These are phyloP conservation scores for Barbatosphaeria neglecta DNA, from an alignment of 495 filamentous ascomycete species.

Conservation along the genomic window DNA sequence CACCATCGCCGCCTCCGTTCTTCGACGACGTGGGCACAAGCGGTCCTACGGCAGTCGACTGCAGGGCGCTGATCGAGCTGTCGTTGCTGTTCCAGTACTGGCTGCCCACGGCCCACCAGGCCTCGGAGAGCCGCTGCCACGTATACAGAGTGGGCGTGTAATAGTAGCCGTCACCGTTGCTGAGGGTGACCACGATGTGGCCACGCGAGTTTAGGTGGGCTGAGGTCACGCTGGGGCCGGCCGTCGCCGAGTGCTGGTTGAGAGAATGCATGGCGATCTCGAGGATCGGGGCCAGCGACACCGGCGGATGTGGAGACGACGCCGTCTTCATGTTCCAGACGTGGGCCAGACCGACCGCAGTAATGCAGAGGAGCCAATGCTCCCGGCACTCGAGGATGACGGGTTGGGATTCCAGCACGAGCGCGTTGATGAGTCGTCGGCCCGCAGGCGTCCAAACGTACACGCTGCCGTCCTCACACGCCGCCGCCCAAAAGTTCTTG, in stretches of 20 bases:
- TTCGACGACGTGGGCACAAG: constrained; percentile 19
- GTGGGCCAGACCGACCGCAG: constrained; percentile 77
- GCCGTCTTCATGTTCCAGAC: constrained; percentile 90
- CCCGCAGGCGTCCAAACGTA: constrained; percentile 95
- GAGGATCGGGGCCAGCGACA: constrained; percentile 80
- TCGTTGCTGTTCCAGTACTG: constrained; percentile 99
- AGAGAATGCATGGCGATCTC: constrained; percentile 62
- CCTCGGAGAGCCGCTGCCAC: constrained; percentile 91
- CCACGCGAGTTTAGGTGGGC: constrained; percentile 84
- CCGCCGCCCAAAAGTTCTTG: constrained; percentile 79
- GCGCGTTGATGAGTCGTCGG: constrained; percentile 66
- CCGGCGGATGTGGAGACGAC: constrained; percentile 73
- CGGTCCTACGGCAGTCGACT: constrained; percentile 52
- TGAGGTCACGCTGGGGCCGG: constrained; percentile 71
- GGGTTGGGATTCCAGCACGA: constrained; percentile 83
- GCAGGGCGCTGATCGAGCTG: constrained; percentile 64
- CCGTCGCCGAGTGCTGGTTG: constrained; percentile 56
- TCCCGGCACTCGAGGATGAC: constrained; percentile 86
- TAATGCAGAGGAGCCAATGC: constrained; percentile 80
- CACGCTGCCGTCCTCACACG: constrained; percentile 86
- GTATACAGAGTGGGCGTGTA: constrained; percentile 72
- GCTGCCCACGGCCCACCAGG: constrained; percentile 96
- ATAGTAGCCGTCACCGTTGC: constrained; percentile 84
- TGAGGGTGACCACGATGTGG: constrained; percentile 69
- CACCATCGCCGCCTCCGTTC: constrained; percentile 15